Percentiles rank a stretch among this genome's conserved stretches.
Evolutionary conservation across 257 asterid genomes (phyloP).

Genomic region (Craterostigma plantagineum): DNA sequence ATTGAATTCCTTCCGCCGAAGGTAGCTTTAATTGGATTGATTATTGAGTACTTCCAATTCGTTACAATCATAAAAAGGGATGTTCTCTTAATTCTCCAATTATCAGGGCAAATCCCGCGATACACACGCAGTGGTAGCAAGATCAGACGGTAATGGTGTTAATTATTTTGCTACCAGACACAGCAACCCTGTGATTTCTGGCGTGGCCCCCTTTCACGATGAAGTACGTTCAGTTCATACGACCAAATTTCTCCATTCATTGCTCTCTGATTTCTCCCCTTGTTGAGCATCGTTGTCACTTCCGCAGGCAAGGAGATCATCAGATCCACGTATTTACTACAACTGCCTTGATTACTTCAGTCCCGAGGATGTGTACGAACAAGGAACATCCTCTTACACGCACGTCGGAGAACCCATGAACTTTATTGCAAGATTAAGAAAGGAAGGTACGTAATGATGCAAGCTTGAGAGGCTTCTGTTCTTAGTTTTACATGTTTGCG

Average conservation of each 20-base stretch:
- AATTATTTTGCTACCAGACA: slow-evolving; percentile 3
- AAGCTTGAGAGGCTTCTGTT: too few relatives aligned
- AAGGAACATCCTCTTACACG: too few relatives aligned
- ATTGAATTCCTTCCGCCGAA: slow-evolving; percentile 19
- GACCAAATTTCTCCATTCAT: background rate
- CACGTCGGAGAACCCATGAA: slow-evolving; percentile 10
- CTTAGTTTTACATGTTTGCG: background rate
- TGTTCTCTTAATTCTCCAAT: background rate
- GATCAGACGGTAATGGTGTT: slow-evolving; percentile 10
- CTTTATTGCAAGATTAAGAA: slow-evolving; percentile 15
- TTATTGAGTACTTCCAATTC: background rate
- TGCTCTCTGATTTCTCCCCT: too few relatives aligned
- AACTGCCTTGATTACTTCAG: slow-evolving; percentile 47
- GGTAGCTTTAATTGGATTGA: slow-evolving; percentile 11
- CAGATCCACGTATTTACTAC: slow-evolving; percentile 39
- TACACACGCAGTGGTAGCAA: slow-evolving; percentile 15
- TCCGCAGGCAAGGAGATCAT: slow-evolving; percentile 34
- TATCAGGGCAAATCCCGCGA: slow-evolving; percentile 23
- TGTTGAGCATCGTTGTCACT: slow-evolving; percentile 7
- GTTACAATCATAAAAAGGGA: background rate
- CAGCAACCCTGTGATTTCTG: slow-evolving; percentile 21
- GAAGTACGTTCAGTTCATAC: slow-evolving; percentile 9
- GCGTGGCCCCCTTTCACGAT: slow-evolving; percentile 9
- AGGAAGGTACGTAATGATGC: slow-evolving; percentile 21
- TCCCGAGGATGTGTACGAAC: slow-evolving; percentile 15